Base-by-base conservation (phyloP, 805 yeast species). In the Priceomyces fermenticarens region DNA sequence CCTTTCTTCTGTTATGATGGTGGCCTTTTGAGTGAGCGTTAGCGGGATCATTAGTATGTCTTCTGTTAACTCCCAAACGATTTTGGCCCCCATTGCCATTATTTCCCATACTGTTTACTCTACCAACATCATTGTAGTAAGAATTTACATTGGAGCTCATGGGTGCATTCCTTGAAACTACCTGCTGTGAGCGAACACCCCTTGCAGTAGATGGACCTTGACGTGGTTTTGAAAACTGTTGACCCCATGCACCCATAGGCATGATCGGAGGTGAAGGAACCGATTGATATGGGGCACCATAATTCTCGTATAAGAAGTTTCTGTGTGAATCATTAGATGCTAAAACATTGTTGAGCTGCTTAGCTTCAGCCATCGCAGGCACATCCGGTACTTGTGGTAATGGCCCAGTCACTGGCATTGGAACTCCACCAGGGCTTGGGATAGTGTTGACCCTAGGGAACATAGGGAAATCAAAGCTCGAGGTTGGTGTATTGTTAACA, bases 1-100 rank as follows among this genome's bases (percentile, higher is more conserved):
- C 91, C 26, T 80, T 80, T 43, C 63, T 70, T 41, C 73, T 52
- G 28, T 70, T 52, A 40, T 48, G 49, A 32, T 44, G 44, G 14
- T 31, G 33, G 38, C 47, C 39, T 52, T 74, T 73, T 45, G 78
- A 65, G 40, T 73, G 74, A 14, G 72, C 57, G 34, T 73, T 75
- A 53, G 61, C 60, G 9, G 52, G 51, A 30, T 55, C 57, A 32
- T 51, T 50, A 23, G 45, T 40, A 31, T 41, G 40, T 23, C 41
- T 34, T 20, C 46, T 40, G 28, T 38, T 29, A 14, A 29, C 32
- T 17, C 27, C 23, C 15, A 14, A 27, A n/a, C 37, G 41, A 27
- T 39, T 26, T 10, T 15, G 35, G 13, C 30, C 29, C 4, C 14
- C 14, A 31, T 12, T 14, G 3, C 11, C 11, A 17, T 31, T 31